phyloP scores from a whole-genome alignment of 164 flowering plant species.

The Liquidambar formosana region DNA sequence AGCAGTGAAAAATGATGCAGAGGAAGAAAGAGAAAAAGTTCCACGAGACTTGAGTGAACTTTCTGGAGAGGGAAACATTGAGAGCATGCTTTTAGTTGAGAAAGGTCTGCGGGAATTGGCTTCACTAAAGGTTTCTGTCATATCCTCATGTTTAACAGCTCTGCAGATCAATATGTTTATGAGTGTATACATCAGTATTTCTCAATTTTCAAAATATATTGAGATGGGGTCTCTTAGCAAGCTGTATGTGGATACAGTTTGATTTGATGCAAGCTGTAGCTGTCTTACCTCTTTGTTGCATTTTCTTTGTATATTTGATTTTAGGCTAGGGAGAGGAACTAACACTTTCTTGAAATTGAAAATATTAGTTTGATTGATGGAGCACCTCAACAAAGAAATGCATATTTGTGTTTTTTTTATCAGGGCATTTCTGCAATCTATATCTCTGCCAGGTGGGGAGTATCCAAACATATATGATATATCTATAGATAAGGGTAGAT shows the following conservation, averaged over 20 bases:
- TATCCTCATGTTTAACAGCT: constrained; percentile 8
- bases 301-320: neutral
- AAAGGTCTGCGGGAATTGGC: constrained; percentile 82
- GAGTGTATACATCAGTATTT: neutral
- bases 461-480: no score
- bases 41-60: constrained; percentile 39
- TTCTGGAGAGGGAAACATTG: constrained; percentile 66
- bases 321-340: no score
- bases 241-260: neutral
- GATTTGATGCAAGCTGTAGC: neutral
- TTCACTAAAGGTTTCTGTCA: constrained; percentile 63
- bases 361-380: no score
- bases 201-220: neutral
- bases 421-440: no score
- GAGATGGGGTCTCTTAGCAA: neutral
- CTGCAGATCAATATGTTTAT: neutral
- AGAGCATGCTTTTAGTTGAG: constrained; percentile 90
- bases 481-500: no score
- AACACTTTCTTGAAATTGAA: no score
- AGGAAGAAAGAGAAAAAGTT: constrained; percentile 50
- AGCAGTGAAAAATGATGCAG: constrained; percentile 40
- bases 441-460: no score
- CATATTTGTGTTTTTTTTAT: no score
- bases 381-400: no score
- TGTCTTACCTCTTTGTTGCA: neutral